Conservation (phyloP, 441 rosid species). For the Corymbia citriodora region DNA sequence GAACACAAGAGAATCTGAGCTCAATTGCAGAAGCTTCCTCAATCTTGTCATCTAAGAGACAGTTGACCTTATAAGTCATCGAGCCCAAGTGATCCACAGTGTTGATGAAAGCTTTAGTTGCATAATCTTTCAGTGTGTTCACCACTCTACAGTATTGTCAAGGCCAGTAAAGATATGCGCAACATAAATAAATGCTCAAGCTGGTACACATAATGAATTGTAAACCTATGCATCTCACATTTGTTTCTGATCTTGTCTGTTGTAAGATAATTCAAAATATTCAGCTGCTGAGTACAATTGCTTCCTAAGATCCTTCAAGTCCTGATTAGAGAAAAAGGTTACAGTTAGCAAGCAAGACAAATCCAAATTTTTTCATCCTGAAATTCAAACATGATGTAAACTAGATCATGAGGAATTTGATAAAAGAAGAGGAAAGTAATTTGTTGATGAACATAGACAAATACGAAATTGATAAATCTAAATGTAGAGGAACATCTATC, state of each 20-base stretch:
- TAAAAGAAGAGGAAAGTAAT: background rate
- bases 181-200: background rate
- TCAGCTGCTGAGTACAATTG: slow-evolving; percentile 92
- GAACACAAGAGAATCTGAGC: slow-evolving; percentile 49
- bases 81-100: slow-evolving; percentile 94
- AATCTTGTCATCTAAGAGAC: slow-evolving; percentile 46
- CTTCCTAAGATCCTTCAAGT: slow-evolving; percentile 66
- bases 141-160: slow-evolving; percentile 35
- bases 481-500: background rate
- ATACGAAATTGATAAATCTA: background rate
- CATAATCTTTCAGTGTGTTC: slow-evolving; percentile 67
- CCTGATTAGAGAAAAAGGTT: slow-evolving; percentile 25
- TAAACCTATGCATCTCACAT: slow-evolving; percentile 26
- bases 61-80: slow-evolving; percentile 64
- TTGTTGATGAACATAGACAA: background rate
- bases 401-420: background rate
- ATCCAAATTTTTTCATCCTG: background rate
- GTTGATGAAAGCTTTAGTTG: slow-evolving; percentile 65
- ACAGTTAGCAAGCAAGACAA: background rate
- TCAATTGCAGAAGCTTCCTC: slow-evolving; percentile 44
- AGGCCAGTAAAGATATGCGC: background rate
- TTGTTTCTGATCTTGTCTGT: slow-evolving; percentile 52
- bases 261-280: slow-evolving; percentile 65
- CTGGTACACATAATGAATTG: background rate
- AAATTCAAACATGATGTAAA: background rate